Conservation (phyloP, 192 early-diverging fungal genomes). For the Spinellus fusiger region DNA sequence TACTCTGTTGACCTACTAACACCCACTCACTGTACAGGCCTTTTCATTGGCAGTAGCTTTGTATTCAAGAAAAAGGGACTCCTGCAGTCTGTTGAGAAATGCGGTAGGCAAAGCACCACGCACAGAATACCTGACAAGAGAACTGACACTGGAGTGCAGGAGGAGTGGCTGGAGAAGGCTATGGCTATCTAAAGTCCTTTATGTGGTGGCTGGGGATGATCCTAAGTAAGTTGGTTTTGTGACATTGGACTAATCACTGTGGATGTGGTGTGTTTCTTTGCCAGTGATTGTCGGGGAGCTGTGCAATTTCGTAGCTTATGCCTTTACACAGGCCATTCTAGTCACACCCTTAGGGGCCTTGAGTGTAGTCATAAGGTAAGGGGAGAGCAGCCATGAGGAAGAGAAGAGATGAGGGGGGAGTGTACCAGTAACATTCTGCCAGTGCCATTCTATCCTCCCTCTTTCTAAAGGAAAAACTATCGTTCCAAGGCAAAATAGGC, state of each 20-base stretch:
- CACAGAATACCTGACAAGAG: constrained; percentile 8
- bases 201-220: constrained; percentile 61
- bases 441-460: constrained; percentile 80
- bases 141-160: constrained; percentile 16
- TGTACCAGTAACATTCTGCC: not conserved
- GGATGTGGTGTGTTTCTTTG: constrained; percentile 1
- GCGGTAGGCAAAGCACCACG: constrained; percentile 24
- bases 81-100: constrained; percentile 62
- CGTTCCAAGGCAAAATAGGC: constrained; percentile 78
- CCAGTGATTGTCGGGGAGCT: constrained; percentile 90
- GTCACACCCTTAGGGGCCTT: constrained; percentile 93
- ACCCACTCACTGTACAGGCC: constrained; percentile 49
- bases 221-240: constrained; percentile 34
- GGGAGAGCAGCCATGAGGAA: not conserved
- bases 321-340: constrained; percentile 92
- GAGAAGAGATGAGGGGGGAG: not conserved
- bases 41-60: constrained; percentile 90
- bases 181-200: constrained; percentile 44
- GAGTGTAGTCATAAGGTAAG: constrained; percentile 81
- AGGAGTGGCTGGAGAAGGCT: constrained; percentile 46
- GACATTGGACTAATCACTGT: not conserved
- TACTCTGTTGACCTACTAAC: too few species aligned
- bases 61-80: constrained; percentile 95
- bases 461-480: constrained; percentile 84
- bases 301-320: constrained; percentile 96